These are phyloP conservation scores for Sporothrix protearum DNA, from an alignment of 2,329 filamentous ascomycete species.

Conservation along the genomic window DNA sequence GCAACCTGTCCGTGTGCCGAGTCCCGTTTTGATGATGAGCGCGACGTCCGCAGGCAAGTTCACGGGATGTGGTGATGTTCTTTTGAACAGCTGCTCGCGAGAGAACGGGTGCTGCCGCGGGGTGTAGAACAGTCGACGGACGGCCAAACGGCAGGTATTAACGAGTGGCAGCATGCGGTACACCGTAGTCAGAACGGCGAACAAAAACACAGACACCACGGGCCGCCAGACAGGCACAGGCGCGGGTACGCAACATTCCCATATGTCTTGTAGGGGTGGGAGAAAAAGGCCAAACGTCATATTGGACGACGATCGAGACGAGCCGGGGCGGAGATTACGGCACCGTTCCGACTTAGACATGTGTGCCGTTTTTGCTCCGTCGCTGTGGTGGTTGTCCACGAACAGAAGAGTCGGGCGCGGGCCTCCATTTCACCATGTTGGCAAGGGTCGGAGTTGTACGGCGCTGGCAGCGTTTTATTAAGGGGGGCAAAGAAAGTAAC, in stretches of 20 bases:
- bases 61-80: background rate
- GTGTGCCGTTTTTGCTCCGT: background rate
- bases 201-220: background rate
- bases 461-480: background rate
- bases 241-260: background rate
- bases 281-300: background rate
- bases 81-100: background rate
- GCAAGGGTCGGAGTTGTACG: background rate
- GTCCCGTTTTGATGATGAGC: slow-evolving; percentile 11
- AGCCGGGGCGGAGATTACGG: background rate
- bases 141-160: background rate
- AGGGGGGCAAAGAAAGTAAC: background rate
- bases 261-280: background rate
- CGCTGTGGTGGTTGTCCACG: background rate
- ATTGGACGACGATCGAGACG: background rate
- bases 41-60: background rate
- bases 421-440: background rate
- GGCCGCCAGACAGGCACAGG: background rate
- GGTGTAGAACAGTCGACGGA: background rate
- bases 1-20: background rate
- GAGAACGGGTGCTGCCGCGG: background rate
- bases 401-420: background rate
- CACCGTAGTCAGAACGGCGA: background rate
- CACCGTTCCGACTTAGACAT: background rate
- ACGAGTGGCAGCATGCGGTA: background rate